Base-by-base conservation (phyloP, 495 filamentous ascomycete species). In the Lasiosphaeria miniovina region DNA sequence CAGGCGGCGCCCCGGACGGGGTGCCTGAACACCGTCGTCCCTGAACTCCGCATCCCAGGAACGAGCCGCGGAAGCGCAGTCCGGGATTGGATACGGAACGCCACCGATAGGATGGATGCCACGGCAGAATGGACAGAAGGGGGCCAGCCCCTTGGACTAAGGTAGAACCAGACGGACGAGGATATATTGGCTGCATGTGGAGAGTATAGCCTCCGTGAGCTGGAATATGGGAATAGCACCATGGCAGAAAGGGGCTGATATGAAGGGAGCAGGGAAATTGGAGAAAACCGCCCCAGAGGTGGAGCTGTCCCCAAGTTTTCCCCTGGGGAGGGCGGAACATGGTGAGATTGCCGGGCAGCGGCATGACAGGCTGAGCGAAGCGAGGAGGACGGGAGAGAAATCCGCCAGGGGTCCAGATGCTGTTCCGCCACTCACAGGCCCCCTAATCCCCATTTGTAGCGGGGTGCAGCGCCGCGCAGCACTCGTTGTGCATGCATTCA, bases 51-150 rank as follows among this genome's bases (percentile, higher is more conserved):
- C 62, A 69, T 64, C 54, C 59, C 55, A 65, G 59, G 66, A 61
- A 60, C 56, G 51, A 52, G 56, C 49, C 38, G 57, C 65, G 70
- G 68, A 67, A 71, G 50, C 9, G 36, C 45, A 57, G 60, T 65
- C 65, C 68, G 63, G 65, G 62, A 60, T 34, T 59, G 40, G 40
- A 66, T 61, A 62, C 38, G 65, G 58, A 57, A 63, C n/a, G 67
- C 57, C 62, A 69, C 68, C 68, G 66, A 66, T 65, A 63, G 68
- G 64, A 68, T 65, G 68, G 70, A 59, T 60, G 51, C 62, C 32
- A 54, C 65, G 68, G 68, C 53, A 63, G 66, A 65, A 67, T 65
- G 55, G 24, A 24, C 24, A 24, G 24, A 24, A 24, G 24, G 58
- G 52, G 59, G 61, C 52, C 58, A 59, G 56, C 49, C 10, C 59